These are phyloP conservation scores for Diplodia mutila DNA, from an alignment of 2,329 filamentous ascomycete species.

Conservation along the genomic window DNA sequence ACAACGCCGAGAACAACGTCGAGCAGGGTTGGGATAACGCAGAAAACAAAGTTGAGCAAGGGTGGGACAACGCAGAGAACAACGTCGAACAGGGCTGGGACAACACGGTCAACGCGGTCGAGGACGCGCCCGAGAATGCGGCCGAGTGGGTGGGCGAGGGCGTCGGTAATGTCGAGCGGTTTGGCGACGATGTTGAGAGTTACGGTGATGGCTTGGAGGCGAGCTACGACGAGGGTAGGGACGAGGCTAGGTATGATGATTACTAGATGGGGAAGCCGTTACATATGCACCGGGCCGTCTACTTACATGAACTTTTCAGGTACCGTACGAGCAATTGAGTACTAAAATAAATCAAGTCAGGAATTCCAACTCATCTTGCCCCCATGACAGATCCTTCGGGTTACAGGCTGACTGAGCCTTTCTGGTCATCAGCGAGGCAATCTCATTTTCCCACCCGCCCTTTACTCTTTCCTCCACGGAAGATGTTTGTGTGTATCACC, in stretches of 20 bases:
- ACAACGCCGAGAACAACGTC: constrained; percentile 37
- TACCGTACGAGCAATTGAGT: too few relatives aligned
- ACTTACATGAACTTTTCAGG: too few relatives aligned
- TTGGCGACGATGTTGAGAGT: constrained; percentile 25
- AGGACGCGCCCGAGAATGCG: constrained; percentile 42
- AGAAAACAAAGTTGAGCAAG: constrained; percentile 34
- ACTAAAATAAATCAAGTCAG: background rate
- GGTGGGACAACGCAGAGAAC: constrained; percentile 39
- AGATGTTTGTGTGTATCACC: too few relatives aligned
- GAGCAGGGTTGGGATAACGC: constrained; percentile 36
- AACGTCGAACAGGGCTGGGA: constrained; percentile 37
- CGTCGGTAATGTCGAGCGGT: constrained; percentile 48
- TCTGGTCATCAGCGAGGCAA: too few relatives aligned
- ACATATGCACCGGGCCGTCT: too few relatives aligned
- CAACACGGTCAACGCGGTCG: constrained; percentile 38
- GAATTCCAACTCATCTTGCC: too few relatives aligned
- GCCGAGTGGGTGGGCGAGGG: constrained; percentile 46
- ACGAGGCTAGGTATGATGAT: constrained; percentile 20
- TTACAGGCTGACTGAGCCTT: too few relatives aligned
- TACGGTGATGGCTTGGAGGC: constrained; percentile 22
- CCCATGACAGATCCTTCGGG: too few relatives aligned
- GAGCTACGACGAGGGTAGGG: constrained; percentile 25
- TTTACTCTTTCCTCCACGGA: too few relatives aligned
- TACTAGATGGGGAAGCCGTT: background rate
- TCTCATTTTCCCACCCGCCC: too few relatives aligned